These are phyloP conservation scores for Pseudoperonospora humuli DNA, from an alignment of 352 stramenopile genomes.

Conservation along the genomic window DNA sequence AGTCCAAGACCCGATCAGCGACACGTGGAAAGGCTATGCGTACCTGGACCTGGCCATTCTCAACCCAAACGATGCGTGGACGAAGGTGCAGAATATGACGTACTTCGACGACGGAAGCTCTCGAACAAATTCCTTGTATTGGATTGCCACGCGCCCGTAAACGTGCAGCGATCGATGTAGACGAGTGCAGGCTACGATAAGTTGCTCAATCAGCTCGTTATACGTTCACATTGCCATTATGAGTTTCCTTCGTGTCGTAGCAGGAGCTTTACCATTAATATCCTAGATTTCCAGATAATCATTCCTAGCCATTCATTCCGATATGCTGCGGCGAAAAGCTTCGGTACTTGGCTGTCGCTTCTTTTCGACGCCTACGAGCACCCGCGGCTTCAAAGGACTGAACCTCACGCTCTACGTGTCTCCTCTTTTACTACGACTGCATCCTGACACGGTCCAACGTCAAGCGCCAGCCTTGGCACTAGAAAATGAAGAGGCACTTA, in stretches of 20 bases:
- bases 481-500: constrained; percentile 65
- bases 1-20: constrained; percentile 47
- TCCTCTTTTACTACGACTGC: constrained; percentile 58
- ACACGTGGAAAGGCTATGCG: constrained; percentile 79
- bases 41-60: constrained; percentile 82
- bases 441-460: constrained; percentile 58
- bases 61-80: constrained; percentile 60
- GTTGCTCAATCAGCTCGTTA: constrained; percentile 3
- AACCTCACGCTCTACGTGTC: constrained; percentile 63
- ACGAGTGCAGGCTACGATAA: too few relatives aligned
- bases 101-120: constrained; percentile 86
- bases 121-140: constrained; percentile 85
- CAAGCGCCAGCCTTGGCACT: constrained; percentile 33
- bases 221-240: too few relatives aligned
- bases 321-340: constrained; percentile 12
- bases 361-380: constrained; percentile 5
- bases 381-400: constrained; percentile 19
- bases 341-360: constrained; percentile 2
- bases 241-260: too few relatives aligned
- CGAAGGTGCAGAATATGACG: constrained; percentile 46
- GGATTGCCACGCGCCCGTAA: constrained; percentile 83
- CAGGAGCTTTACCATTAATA: too few relatives aligned
- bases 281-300: constrained; percentile 11
- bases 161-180: too few relatives aligned
- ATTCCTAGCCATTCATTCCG: constrained; percentile 6